Conservation (phyloP, 139 green algal species). For the Haematococcus lacustris region DNA sequence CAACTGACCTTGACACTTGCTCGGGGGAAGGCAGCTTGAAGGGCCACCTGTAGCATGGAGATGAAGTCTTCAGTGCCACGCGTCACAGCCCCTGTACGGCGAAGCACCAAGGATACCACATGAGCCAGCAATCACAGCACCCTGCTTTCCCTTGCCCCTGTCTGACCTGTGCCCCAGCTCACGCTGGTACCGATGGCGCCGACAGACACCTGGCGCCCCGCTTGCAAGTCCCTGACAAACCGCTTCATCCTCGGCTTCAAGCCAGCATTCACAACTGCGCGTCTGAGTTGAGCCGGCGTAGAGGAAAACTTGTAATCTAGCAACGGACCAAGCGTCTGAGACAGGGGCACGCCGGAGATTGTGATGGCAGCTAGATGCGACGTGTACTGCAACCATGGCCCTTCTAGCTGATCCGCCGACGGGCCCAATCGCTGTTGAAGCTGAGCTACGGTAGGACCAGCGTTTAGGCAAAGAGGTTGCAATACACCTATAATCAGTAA, state of each 20-base stretch:
- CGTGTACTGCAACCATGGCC: too few relatives aligned
- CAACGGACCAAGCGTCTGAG: slow-evolving; percentile 10
- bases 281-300: slow-evolving; percentile 16
- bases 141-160: background rate
- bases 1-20: background rate
- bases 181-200: slow-evolving; percentile 33
- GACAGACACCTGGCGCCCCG: too few relatives aligned
- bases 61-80: background rate
- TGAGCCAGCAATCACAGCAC: background rate
- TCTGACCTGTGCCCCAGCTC: slow-evolving; percentile 21
- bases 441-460: too few relatives aligned
- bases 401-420: too few relatives aligned
- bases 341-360: too few relatives aligned
- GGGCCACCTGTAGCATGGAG: slow-evolving; percentile 2
- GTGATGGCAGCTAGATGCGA: too few relatives aligned
- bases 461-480: too few relatives aligned
- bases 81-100: background rate
- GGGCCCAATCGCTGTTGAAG: too few relatives aligned
- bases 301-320: slow-evolving; percentile 12
- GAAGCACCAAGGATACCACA: background rate
- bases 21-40: background rate
- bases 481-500: too few relatives aligned
- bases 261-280: slow-evolving; percentile 14
- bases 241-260: slow-evolving; percentile 15
- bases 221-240: too few relatives aligned